phyloP scores from a whole-genome alignment of 306 rosid genomes.

The Prosopis cineraria region DNA sequence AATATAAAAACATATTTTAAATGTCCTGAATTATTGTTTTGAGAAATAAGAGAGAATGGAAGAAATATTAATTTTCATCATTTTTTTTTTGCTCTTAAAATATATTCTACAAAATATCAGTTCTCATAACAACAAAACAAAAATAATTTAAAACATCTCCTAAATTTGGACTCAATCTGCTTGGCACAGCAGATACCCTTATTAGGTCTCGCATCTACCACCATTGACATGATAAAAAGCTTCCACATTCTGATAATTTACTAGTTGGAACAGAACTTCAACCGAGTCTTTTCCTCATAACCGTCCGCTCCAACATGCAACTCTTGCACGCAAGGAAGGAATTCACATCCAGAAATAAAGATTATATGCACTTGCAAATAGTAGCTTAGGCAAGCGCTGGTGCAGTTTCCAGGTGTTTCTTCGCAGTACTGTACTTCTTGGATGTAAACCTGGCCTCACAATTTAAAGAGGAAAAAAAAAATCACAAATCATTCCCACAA shows the following conservation, averaged over 20 bases:
- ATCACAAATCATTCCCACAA: slow-evolving; percentile 1
- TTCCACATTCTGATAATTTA: not conserved
- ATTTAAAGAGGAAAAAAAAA: not conserved
- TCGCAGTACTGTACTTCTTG: slow-evolving; percentile 79
- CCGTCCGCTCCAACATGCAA: not conserved
- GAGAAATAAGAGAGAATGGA: no score
- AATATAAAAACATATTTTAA: no score
- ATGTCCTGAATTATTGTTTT: no score
- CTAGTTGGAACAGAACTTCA: not conserved
- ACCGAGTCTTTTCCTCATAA: not conserved
- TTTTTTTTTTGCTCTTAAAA: no score
- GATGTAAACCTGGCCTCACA: slow-evolving; percentile 71
- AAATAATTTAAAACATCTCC: no score
- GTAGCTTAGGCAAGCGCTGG: slow-evolving; percentile 72
- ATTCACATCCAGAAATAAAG: slow-evolving; percentile 8
- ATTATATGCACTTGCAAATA: slow-evolving; percentile 18
- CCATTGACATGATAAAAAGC: slow-evolving; percentile 4
- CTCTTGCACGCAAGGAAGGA: not conserved
- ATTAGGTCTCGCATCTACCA: slow-evolving; percentile 23
- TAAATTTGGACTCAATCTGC: slow-evolving; percentile 1
- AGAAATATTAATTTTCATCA: no score
- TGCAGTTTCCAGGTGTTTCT: slow-evolving; percentile 62
- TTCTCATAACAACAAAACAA: no score
- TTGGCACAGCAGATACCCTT: slow-evolving; percentile 7
- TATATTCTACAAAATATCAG: no score